phyloP scores from a whole-genome alignment of 345 rosid species.

The Schrenkiella parvula region DNA sequence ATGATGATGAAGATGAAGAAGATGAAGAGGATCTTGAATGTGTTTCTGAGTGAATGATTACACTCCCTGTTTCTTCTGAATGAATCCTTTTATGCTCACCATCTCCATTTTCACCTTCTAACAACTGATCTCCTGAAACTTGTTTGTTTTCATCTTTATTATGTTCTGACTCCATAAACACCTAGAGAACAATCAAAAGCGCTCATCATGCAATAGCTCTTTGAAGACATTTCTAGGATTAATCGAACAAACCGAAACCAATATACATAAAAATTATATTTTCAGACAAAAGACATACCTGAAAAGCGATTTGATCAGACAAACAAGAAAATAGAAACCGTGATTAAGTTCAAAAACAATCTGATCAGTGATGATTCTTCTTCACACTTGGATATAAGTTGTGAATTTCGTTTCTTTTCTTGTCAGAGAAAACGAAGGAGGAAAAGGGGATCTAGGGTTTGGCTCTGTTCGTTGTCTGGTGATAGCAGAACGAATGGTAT shows the following conservation, averaged over 20 bases:
- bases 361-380: background rate
- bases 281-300: background rate
- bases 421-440: slow-evolving; percentile 7
- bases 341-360: background rate
- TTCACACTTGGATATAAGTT: slow-evolving; percentile 4
- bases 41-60: slow-evolving; percentile 3
- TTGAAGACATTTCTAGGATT: background rate
- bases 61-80: slow-evolving; percentile 5
- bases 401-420: background rate
- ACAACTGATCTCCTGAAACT: background rate
- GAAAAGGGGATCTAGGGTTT: slow-evolving; percentile 31
- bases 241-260: background rate
- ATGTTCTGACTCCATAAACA: slow-evolving; percentile 38
- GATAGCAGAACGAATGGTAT: slow-evolving; percentile 32
- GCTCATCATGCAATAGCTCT: background rate
- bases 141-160: slow-evolving; percentile 21
- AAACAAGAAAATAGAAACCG: no score
- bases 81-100: slow-evolving; percentile 3
- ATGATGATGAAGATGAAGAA: slow-evolving; percentile 30
- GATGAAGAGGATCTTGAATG: slow-evolving; percentile 33
- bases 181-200: slow-evolving; percentile 22
- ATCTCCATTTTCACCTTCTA: background rate
- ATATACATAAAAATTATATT: background rate
- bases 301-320: background rate
- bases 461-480: background rate